These are phyloP conservation scores for Sugiyamaella japonica DNA, from an alignment of 1,139 yeast genomes.

Conservation along the genomic window DNA sequence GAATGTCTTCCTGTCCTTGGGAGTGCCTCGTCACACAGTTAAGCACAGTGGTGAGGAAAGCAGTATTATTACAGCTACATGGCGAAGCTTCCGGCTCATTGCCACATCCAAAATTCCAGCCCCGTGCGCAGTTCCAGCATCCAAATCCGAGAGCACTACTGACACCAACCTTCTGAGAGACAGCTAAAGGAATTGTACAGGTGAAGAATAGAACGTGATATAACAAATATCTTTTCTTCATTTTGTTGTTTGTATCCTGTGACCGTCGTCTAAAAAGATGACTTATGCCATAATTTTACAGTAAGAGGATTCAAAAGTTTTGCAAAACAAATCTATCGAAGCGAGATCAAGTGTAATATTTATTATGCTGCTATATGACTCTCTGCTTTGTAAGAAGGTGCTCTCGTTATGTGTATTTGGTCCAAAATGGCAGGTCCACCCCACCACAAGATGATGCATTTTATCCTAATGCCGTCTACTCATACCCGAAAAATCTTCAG, in stretches of 20 bases:
- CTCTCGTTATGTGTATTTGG: not conserved
- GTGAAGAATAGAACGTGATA: not conserved
- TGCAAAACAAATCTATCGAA: not conserved
- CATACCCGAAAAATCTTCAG: slow-evolving; percentile 9
- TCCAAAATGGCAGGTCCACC: slow-evolving; percentile 9
- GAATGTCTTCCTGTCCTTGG: slow-evolving; percentile 25
- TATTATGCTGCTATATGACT: not conserved
- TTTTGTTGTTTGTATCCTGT: not conserved
- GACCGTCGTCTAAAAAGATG: not conserved
- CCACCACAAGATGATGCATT: not conserved
- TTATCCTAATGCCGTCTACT: slow-evolving; percentile 16
- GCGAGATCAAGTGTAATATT: slow-evolving; percentile 4
- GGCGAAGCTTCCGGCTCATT: slow-evolving; percentile 16
- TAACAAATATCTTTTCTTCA: not conserved
- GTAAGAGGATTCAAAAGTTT: not conserved
- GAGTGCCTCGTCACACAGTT: slow-evolving; percentile 29
- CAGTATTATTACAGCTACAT: slow-evolving; percentile 28
- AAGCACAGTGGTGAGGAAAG: slow-evolving; percentile 30
- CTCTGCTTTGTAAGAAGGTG: not conserved
- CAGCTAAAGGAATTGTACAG: not conserved
- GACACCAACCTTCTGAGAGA: slow-evolving; percentile 28
- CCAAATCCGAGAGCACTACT: slow-evolving; percentile 30
- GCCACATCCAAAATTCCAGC: slow-evolving; percentile 29
- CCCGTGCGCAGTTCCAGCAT: slow-evolving; percentile 33
- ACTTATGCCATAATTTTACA: slow-evolving; percentile 6